Evolutionary conservation across 139 green algal species (phyloP), one percentile per base, ranked within the genome.

Genomic region (Raphidocelis subcapitata): DNA sequence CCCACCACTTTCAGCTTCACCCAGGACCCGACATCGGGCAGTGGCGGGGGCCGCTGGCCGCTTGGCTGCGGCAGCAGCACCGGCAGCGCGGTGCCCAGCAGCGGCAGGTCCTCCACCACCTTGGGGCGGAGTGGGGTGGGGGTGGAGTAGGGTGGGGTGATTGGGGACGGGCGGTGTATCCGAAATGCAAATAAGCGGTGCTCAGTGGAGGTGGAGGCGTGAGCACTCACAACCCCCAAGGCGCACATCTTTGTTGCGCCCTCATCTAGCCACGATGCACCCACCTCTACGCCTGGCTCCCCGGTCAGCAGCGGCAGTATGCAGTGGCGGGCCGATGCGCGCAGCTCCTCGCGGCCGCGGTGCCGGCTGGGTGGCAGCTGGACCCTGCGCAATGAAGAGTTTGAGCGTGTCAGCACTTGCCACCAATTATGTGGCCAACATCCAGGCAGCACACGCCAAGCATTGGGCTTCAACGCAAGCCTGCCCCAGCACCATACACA

Each of bases 1-100:
- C 61, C 70, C 33, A 76, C 46, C 32, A 70, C 61, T 4, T 54
- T 62, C 12, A 76, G n/a, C 47, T 76, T 76, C 0, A 76, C 32
- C 70, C 70, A 76, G 5, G 4, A 15, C 10, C 70, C 70, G 1
- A 63, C 24, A 28, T 28, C 49, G 23, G 70, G 70, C 47, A 70
- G 57, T 2, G 47, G 36, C 28, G n/a, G n/a, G 2, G 21, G 60
- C 29, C 60, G 70, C 70, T 68, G 49, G 23, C 32, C n/a, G 4
- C 24, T 23, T 29, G 60, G 26, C 20, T 64, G 55, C n/a, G 41
- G 41, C 8, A 76, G 63, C 20, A 76, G 21, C 3, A 76, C 61
- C 55, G 70, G 70, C 35, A 76, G 24, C 1, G 61, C 61, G 20
- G 33, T 70, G 47, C 70, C 70, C 61, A 76, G 31, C 1, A 41